A percentile compares a stretch with the other conserved stretches of the same genome.
phyloP scores from a whole-genome alignment of 768 basidiomycete species.

The Fomitopsis pulvina region DNA sequence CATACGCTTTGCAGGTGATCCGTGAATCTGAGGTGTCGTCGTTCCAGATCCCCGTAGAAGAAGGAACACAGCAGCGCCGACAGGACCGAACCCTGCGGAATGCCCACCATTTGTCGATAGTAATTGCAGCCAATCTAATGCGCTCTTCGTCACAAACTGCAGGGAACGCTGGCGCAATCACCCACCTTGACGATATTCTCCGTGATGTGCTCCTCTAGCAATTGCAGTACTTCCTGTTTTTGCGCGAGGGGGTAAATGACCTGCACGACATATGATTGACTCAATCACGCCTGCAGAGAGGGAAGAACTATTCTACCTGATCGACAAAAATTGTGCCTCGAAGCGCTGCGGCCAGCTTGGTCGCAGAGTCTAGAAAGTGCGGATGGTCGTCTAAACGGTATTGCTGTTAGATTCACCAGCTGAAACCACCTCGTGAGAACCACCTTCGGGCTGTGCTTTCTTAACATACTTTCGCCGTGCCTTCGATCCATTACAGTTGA shows the following conservation, averaged over 20 bases:
- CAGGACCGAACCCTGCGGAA: conserved; percentile 97
- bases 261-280: conserved; percentile 18
- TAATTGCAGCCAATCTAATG: conserved; percentile 70
- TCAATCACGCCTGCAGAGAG: background rate
- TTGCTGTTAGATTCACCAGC: background rate
- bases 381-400: conserved; percentile 57
- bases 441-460: conserved; percentile 67
- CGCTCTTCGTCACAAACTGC: background rate
- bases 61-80: conserved; percentile 90
- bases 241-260: conserved; percentile 49
- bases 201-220: conserved; percentile 85
- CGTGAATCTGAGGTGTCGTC: conserved; percentile 43
- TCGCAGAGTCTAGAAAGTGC: conserved; percentile 67
- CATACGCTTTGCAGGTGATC: conserved; percentile 58
- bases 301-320: conserved; percentile 47
- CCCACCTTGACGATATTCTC: conserved; percentile 87
- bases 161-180: background rate
- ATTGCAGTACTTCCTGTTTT: conserved; percentile 54
- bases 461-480: conserved; percentile 49
- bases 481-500: conserved; percentile 50
- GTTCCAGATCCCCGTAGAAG: conserved; percentile 91
- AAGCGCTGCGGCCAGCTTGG: conserved; percentile 55
- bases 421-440: background rate
- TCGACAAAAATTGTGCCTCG: conserved; percentile 83
- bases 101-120: conserved; percentile 88